Evolutionary conservation across 441 rosid genomes (phyloP), one percentile per base, ranked within the genome.

Genomic region (Pelargonium citronellum): DNA sequence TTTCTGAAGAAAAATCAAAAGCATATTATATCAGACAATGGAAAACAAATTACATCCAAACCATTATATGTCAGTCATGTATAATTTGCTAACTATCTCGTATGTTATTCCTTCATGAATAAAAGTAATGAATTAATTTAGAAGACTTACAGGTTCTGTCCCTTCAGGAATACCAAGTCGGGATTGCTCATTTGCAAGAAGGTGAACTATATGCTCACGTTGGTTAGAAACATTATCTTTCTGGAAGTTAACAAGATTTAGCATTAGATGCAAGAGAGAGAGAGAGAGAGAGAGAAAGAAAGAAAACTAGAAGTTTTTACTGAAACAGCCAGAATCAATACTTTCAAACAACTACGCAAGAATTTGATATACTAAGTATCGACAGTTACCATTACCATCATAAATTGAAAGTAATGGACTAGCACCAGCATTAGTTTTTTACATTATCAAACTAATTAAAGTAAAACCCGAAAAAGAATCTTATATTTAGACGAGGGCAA

Each of bases 161-260:
- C 73, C 90, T 69, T 79, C 89, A 63, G 87, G 96, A 71, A 82
- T 84, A 67, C 81, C 76, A 81, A 90, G 91, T 66, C 91, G 88
- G 73, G 96, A 90, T 79, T 91, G 99, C 84, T 91, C 96, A 80
- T 95, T 95, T 11, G 94, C 84, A 27, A 95, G 97, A 67, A 95
- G 94, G 79, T 87, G 99, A 83, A 87, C 96, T 63, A 95, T 73
- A 74, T 95, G 97, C 74, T 95, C 99, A 64, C 97, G 96, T 81
- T 95, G 99, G 72, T 95, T 95, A 30, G 96, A 87, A 71, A 90
- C 96, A 72, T 87, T 91, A 86, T 90, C 99, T 84, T 85, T 95
- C 99, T 91, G 91, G 43, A 39, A 69, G 64, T 3, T 75, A 79
- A n/a, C 64, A 76, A 67, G 74, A 68, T 58, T 49, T 71, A 43